Base-by-base conservation (phyloP, 2,329 filamentous ascomycete species). In the Mycosphaerella arachidis region DNA sequence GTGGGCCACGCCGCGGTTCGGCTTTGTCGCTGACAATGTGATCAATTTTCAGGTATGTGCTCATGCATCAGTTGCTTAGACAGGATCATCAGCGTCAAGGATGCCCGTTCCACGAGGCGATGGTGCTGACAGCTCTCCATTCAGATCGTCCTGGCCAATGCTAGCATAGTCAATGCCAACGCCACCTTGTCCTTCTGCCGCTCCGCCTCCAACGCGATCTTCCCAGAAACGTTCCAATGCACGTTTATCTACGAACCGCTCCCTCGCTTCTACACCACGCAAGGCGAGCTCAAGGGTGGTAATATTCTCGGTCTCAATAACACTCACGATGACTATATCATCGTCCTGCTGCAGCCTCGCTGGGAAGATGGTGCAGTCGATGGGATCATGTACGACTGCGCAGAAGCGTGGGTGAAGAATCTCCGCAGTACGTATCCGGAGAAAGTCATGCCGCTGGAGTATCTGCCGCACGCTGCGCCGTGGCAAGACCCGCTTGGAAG, bases 1-100 rank as follows among this genome's bases (percentile, higher is more conserved):
- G 0, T 82, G 75, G 70, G 78, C 81, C 63, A 74, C 76, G 1
- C 73, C 74, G 0, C 69, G 69, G 0, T 68, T 75, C 62, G 84
- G 83, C 9, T 82, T 79, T 72, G 78, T 76, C 20, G 77, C 77
- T 51, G 81, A 69, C 37, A 66, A 59, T 33, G 65, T 68, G 4
- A 6, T 64, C 29, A 63, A 66, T 24, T 67, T 60, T 43, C 61
- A 66, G 56, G 16, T 43, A 16, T 16, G 16, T 18, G 8, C n/a
- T n/a, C 8, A 18, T n/a, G n/a, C 13, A 37, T 13, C 16, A 16
- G 35, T 10, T 37, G 35, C 10, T 37, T 8, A 37, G 35, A 10
- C 16, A 37, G 35, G 10, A 37, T 37, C 10, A 8, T 10, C 35
- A 18, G 40, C 40, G 18, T 43, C 40, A 3, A 43, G 3, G n/a